A percentile compares a stretch with the other conserved stretches of the same genome.
These are phyloP conservation scores for Tricholoma sp. DNA, from an alignment of 768 basidiomycete genomes.

Conservation along the genomic window DNA sequence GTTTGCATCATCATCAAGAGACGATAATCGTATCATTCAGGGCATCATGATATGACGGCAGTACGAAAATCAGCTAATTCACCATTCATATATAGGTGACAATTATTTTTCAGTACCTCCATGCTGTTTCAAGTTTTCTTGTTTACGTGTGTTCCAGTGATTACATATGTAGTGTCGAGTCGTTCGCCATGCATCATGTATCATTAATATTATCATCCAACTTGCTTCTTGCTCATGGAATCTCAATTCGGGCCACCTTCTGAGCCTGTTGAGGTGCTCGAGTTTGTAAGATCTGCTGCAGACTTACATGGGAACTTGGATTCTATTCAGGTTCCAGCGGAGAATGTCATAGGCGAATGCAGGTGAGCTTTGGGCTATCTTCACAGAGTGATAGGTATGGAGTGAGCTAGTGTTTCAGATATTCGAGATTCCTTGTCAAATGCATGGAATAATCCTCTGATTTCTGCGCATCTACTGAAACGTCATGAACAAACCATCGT, in stretches of 20 bases:
- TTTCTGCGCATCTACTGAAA: conserved; percentile 52
- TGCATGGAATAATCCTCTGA: conserved; percentile 48
- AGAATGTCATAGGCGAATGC: conserved; percentile 34
- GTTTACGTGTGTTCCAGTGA: too few species aligned
- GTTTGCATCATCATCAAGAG: not conserved
- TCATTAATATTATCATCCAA: not conserved
- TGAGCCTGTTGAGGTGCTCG: conserved; percentile 41
- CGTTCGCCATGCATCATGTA: too few species aligned
- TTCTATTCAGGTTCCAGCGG: not conserved
- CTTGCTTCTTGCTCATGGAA: conserved; percentile 22
- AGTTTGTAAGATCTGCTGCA: conserved; percentile 36
- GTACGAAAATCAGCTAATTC: not conserved
- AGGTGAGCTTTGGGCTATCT: conserved; percentile 23
- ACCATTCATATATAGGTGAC: too few species aligned
- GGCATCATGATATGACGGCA: not conserved
- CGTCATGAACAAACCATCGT: conserved; percentile 45
- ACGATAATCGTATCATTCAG: not conserved
- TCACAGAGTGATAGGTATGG: not conserved
- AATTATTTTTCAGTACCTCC: too few species aligned
- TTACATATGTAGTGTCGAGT: too few species aligned
- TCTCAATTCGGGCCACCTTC: conserved; percentile 65
- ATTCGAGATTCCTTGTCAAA: conserved; percentile 38
- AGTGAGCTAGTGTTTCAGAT: conserved; percentile 43
- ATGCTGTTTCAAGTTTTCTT: too few species aligned
- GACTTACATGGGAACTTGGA: not conserved